phyloP scores from a whole-genome alignment of 345 rosid species.

The Ailanthus altissimus region DNA sequence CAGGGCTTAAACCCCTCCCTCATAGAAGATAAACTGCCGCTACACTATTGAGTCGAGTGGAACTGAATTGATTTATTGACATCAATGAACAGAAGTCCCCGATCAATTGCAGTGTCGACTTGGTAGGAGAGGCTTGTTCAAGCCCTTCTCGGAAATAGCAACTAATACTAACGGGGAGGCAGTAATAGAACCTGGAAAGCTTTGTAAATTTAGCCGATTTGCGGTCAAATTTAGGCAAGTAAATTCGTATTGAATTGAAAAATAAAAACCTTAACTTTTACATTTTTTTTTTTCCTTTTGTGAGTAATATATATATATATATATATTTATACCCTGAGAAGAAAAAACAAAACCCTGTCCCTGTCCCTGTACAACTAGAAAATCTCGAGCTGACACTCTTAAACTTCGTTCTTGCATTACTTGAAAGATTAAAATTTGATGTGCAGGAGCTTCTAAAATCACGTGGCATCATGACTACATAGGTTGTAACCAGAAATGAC shows the following conservation, averaged over 20 bases:
- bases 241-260: neutral
- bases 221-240: neutral
- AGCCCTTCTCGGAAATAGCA: too few relatives aligned
- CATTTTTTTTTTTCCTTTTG: conserved; percentile 6
- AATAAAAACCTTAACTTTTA: neutral
- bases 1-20: too few relatives aligned
- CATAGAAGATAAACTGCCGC: too few relatives aligned
- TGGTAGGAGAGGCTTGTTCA: too few relatives aligned
- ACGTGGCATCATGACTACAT: conserved; percentile 42
- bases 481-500: conserved; percentile 74
- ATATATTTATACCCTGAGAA: neutral
- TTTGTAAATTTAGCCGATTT: too few relatives aligned
- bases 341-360: too few relatives aligned
- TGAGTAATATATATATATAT: neutral
- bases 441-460: conserved; percentile 11
- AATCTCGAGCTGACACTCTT: neutral
- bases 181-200: too few relatives aligned
- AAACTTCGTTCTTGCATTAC: neutral
- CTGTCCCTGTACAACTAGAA: conserved; percentile 25
- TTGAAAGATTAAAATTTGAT: neutral
- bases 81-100: too few relatives aligned
- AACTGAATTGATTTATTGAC: too few relatives aligned
- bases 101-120: too few relatives aligned
- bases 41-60: too few relatives aligned
- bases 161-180: too few relatives aligned